phyloP scores from a whole-genome alignment of 345 rosid species.

The Limnanthes douglasii region DNA sequence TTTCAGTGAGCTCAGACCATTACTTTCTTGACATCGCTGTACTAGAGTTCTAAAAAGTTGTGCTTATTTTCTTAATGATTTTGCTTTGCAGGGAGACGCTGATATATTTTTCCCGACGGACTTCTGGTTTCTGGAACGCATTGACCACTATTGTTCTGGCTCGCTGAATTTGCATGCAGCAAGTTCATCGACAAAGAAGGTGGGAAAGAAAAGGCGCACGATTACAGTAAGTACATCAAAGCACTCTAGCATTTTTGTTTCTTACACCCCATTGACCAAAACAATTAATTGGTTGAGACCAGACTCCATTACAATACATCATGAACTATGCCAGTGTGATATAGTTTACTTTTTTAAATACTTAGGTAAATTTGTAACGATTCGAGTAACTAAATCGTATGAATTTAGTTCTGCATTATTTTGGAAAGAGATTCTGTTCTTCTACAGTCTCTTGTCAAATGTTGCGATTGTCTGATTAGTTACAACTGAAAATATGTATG shows the following conservation, averaged over 20 bases:
- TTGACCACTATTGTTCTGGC: constrained; percentile 90
- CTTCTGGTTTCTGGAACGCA: constrained; percentile 78
- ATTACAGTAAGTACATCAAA: constrained; percentile 43
- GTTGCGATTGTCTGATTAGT: too few relatives aligned
- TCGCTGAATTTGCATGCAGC: constrained; percentile 41
- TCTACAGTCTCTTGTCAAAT: too few relatives aligned
- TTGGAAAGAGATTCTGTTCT: too few relatives aligned
- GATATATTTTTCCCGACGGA: constrained; percentile 95
- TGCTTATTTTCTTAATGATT: not conserved
- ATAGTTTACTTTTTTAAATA: too few relatives aligned
- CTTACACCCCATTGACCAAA: not conserved
- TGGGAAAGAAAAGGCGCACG: constrained; percentile 83
- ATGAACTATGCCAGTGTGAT: too few relatives aligned
- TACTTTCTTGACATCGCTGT: not conserved
- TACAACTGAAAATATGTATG: too few relatives aligned
- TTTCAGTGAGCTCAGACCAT: not conserved
- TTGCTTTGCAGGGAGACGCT: constrained; percentile 74
- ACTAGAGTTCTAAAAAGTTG: constrained; percentile 3
- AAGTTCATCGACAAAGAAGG: constrained; percentile 29
- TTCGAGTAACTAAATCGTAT: too few relatives aligned
- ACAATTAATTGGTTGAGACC: not conserved
- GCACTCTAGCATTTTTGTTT: constrained; percentile 3
- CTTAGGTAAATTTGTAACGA: too few relatives aligned
- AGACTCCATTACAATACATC: not conserved
- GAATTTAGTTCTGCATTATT: too few relatives aligned